Evolutionary conservation across 768 basidiomycete genomes (phyloP), one percentile per base, ranked within the genome.

Genomic region (Antrodiella citrinella): DNA sequence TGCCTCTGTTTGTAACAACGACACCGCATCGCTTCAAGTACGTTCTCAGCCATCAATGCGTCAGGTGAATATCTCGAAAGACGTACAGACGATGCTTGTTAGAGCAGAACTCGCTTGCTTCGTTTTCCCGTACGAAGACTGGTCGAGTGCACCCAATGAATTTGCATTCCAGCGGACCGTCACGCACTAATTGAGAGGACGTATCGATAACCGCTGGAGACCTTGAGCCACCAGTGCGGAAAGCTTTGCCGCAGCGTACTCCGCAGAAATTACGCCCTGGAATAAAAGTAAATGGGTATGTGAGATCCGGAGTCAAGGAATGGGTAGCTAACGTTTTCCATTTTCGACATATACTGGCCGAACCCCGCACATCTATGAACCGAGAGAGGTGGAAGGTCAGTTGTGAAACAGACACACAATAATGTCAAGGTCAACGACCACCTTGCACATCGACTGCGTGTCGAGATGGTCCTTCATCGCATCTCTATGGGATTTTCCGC

Each of bases 191-290:
- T 43, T 7, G 7, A 18, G 15, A 35, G 7, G 30, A 7, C 7
- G 7, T 15, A 15, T n/a, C 30, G 15, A 15, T 7, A 35, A 35
- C 15, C 15, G 7, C 30, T 7, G 30, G 30, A 7, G 30, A 35
- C 15, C 30, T 7, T 15, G 30, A 15, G 7, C 21, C 9, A 43
- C 41, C 41, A 18, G 41, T 43, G 3, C 40, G 38, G 48, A 50
- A 59, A 13, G 35, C 48, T 7, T 3, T 26, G 10, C 54, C 58
- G 22, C 58, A 59, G 12, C 58, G 58, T 51, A 13, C 20, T 4
- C 58, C 58, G 45, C 58, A 59, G 45, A 59, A 59, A 22, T 55
- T 41, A 24, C 55, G 58, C 1, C 26, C 58, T 59, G 30, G 30
- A n/a, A n/a, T n/a, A n/a, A n/a, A n/a, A n/a, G n/a, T n/a, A n/a